Conservation (phyloP, 768 basidiomycete species). For the Amanita polypyramis region DNA sequence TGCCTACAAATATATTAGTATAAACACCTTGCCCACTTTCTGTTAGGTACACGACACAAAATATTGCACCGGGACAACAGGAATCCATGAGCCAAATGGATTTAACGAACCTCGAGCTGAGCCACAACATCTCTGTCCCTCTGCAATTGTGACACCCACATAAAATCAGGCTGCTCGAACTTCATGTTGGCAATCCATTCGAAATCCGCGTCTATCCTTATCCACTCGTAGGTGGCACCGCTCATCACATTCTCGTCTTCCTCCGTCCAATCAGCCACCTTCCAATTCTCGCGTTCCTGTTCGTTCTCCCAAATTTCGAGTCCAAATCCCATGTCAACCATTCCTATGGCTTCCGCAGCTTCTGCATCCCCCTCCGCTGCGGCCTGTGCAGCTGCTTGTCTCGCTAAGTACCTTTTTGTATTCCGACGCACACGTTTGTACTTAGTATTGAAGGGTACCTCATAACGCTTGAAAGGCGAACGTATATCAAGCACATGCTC, state of each 20-base stretch:
- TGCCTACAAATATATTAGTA: conserved; percentile 43
- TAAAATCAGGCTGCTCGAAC: conserved; percentile 94
- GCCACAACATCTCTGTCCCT: conserved; percentile 95
- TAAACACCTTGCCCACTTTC: not conserved
- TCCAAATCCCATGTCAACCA: conserved; percentile 91
- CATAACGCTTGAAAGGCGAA: conserved; percentile 82
- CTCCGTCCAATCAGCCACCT: conserved; percentile 96
- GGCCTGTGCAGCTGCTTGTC: conserved; percentile 87
- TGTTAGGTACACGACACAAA: not conserved
- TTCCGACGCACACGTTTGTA: conserved; percentile 94
- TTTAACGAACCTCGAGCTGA: conserved; percentile 74
- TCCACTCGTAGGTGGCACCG: conserved; percentile 98
- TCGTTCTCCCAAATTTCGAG: conserved; percentile 96
- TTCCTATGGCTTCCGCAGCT: conserved; percentile 87
- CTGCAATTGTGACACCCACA: conserved; percentile 97
- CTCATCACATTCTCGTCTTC: conserved; percentile 92
- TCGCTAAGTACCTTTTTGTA: conserved; percentile 90
- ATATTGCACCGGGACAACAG: not conserved
- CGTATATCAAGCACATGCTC: conserved; percentile 95
- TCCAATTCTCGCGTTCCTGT: conserved; percentile 87
- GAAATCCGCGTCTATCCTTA: conserved; percentile 96
- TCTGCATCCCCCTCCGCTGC: conserved; percentile 89
- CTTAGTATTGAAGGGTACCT: conserved; percentile 97
- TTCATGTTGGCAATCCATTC: conserved; percentile 95
- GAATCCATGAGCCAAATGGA: not conserved